phyloP scores from a whole-genome alignment of 352 stramenopile species.

The Plasmopara viticola region DNA sequence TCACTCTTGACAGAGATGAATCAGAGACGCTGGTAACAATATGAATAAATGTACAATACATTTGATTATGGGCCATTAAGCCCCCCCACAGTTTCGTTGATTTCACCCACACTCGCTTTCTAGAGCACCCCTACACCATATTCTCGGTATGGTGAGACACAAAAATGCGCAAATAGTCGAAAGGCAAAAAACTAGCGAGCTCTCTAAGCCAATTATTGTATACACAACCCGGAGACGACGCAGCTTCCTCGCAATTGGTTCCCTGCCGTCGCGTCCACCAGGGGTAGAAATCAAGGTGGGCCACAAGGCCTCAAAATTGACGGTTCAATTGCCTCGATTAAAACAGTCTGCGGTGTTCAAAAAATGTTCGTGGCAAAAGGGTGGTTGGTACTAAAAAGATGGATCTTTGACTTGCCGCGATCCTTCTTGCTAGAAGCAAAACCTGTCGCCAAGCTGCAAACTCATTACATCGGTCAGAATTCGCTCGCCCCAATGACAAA shows the following conservation, averaged over 20 bases:
- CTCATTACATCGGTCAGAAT: constrained; percentile 73
- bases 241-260: constrained; percentile 35
- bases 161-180: no score
- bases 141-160: no score
- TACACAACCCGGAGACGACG: constrained; percentile 5
- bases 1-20: no score
- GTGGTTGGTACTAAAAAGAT: no score
- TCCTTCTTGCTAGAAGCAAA: constrained; percentile 12
- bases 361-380: constrained; percentile 69
- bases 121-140: no score
- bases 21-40: no score
- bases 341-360: constrained; percentile 48
- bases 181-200: no score
- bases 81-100: no score
- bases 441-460: constrained; percentile 58
- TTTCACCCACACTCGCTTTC: no score
- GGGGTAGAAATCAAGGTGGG: constrained; percentile 51
- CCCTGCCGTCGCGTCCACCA: not conserved
- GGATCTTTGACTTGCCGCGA: constrained; percentile 33
- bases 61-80: no score
- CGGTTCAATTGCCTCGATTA: constrained; percentile 73
- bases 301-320: constrained; percentile 63
- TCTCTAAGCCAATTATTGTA: no score
- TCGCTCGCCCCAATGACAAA: constrained; percentile 61
- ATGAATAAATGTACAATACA: no score